Conservation (phyloP, 331 rosid genomes). For the Cydonia oblonga region DNA sequence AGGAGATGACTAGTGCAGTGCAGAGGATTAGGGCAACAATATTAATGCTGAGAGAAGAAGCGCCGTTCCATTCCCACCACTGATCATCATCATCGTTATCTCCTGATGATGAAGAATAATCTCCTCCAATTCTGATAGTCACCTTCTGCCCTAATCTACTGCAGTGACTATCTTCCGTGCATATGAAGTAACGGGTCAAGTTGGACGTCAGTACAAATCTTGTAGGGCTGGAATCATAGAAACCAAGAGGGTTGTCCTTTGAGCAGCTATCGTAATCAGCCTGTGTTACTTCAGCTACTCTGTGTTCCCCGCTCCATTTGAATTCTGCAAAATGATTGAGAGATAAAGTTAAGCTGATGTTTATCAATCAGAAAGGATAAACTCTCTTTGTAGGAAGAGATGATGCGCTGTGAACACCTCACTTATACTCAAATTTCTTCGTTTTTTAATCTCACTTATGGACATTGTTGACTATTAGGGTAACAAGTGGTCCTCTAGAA, state of each 20-base stretch:
- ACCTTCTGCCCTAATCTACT: conserved; percentile 5
- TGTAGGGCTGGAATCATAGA: conserved; percentile 5
- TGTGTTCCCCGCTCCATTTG: conserved; percentile 8
- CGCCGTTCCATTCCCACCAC: conserved; percentile 8
- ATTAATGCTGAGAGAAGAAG: not conserved
- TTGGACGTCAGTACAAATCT: not conserved
- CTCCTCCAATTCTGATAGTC: conserved; percentile 6
- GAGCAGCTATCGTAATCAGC: conserved; percentile 12
- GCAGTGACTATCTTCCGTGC: conserved; percentile 2
- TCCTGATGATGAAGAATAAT: not conserved
- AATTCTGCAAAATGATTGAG: not conserved
- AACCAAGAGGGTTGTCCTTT: conserved; percentile 2
- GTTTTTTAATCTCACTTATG: no score
- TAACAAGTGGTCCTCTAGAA: no score
- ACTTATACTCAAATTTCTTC: no score
- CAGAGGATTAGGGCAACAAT: not conserved
- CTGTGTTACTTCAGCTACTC: conserved; percentile 19
- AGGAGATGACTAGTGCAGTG: not conserved
- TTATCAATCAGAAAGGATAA: no score
- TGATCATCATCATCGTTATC: not conserved
- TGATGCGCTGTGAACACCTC: no score
- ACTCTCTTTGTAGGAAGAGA: no score
- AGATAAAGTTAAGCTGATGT: no score
- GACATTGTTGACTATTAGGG: no score
- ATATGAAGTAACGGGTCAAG: conserved; percentile 10